Conservation (phyloP, 441 rosid genomes). For the Pelargonium myrrhifolium region DNA sequence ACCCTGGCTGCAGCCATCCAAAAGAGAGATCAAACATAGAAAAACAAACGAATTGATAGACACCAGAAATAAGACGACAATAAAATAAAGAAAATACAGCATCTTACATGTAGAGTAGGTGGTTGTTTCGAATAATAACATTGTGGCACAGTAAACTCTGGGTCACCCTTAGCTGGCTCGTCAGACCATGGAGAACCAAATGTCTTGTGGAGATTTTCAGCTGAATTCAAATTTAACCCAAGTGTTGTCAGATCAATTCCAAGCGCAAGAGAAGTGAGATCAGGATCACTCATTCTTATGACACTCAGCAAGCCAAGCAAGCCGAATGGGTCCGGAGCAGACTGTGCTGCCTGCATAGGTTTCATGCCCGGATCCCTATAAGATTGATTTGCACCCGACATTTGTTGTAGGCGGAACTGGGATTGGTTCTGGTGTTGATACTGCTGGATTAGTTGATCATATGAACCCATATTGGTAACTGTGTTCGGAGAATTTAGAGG, state of each 20-base stretch:
- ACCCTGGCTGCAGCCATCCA: conserved; percentile 62
- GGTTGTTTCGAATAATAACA: conserved; percentile 72
- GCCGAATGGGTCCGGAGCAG: conserved; percentile 80
- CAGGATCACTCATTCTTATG: conserved; percentile 74
- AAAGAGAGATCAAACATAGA: conserved; percentile 8
- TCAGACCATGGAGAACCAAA: conserved; percentile 97
- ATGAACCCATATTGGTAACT: conserved; percentile 54
- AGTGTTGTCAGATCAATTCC: conserved; percentile 90
- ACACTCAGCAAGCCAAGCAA: conserved; percentile 79
- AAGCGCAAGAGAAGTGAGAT: conserved; percentile 76
- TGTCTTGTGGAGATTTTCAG: conserved; percentile 84
- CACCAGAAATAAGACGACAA: too few species aligned
- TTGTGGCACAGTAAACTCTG: conserved; percentile 79
- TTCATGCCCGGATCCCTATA: conserved; percentile 73
- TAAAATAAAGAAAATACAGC: not conserved
- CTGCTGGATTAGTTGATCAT: conserved; percentile 75
- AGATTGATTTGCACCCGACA: conserved; percentile 69
- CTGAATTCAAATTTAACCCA: conserved; percentile 77
- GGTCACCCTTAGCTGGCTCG: conserved; percentile 86
- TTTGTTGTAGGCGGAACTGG: conserved; percentile 74
- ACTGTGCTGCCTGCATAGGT: conserved; percentile 56
- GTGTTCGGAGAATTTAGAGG: conserved; percentile 71
- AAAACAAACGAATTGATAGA: not conserved
- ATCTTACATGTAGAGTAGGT: conserved; percentile 59
- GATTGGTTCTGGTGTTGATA: conserved; percentile 80